A percentile compares a stretch with the other conserved stretches of the same genome.
Conservation (phyloP, 2,329 filamentous ascomycete species). For the Aspergillus aculeatus region DNA sequence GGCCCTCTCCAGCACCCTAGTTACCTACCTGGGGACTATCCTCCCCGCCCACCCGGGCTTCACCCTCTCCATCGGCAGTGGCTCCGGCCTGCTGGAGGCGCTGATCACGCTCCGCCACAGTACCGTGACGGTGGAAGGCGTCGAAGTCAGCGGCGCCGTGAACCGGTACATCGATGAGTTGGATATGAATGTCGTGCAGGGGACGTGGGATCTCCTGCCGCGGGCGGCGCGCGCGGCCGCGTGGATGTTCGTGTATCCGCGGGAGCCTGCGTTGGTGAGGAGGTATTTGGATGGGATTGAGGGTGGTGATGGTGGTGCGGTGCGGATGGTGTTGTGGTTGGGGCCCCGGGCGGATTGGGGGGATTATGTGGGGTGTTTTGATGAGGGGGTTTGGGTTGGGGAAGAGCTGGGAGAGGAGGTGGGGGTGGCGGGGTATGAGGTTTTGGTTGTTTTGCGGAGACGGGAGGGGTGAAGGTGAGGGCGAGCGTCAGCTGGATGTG, state of each 20-base stretch:
- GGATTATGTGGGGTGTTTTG: slow-evolving; percentile 31
- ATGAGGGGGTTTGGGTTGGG: slow-evolving; percentile 22
- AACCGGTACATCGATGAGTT: slow-evolving; percentile 48
- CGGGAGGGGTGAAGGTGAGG: background rate
- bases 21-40: slow-evolving; percentile 17
- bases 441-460: slow-evolving; percentile 16
- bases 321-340: slow-evolving; percentile 31
- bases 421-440: slow-evolving; percentile 28
- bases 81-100: slow-evolving; percentile 52
- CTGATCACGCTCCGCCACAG: slow-evolving; percentile 33
- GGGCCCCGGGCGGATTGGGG: slow-evolving; percentile 32
- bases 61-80: slow-evolving; percentile 51
- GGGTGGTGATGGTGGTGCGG: background rate
- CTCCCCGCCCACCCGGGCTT: slow-evolving; percentile 28
- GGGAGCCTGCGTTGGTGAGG: slow-evolving; percentile 46
- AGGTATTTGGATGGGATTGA: slow-evolving; percentile 43
- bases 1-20: slow-evolving; percentile 26
- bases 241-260: slow-evolving; percentile 58
- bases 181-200: slow-evolving; percentile 44
- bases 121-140: slow-evolving; percentile 41
- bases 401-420: slow-evolving; percentile 18
- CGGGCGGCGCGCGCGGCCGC: slow-evolving; percentile 42
- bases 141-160: slow-evolving; percentile 49
- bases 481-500: background rate
- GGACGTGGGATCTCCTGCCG: slow-evolving; percentile 45